Evolutionary conservation across 805 yeast genomes (phyloP).

Genomic region (Blastobotrys attinorum): DNA sequence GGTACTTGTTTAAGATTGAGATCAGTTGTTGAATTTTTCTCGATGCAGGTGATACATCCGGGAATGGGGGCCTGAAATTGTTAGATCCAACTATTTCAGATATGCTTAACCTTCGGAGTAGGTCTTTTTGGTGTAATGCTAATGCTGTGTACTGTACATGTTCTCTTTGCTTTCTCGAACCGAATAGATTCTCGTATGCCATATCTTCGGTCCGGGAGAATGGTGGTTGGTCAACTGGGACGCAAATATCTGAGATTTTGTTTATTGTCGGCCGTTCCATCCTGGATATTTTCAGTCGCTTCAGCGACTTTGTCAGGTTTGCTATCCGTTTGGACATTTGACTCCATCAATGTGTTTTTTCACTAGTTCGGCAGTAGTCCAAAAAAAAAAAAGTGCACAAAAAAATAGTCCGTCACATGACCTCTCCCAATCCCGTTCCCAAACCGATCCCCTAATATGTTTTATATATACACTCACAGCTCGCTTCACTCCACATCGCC

Average conservation of each 20-base stretch:
- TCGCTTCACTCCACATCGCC: no score
- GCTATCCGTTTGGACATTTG: neutral
- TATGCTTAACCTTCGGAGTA: neutral
- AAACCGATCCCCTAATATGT: no score
- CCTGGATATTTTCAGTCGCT: neutral
- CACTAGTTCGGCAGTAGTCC: no score
- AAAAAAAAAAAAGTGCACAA: neutral
- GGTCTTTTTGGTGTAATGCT: neutral
- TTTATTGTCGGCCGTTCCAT: neutral
- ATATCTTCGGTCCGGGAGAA: neutral
- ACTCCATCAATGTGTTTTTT: no score
- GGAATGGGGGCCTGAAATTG: neutral
- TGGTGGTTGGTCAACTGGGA: neutral
- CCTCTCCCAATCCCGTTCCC: neutral
- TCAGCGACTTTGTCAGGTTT: neutral
- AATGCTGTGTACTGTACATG: neutral
- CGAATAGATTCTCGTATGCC: constrained; percentile 2
- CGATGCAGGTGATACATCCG: neutral
- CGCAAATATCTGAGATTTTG: neutral
- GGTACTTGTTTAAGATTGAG: neutral
- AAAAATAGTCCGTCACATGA: neutral
- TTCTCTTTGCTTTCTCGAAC: neutral
- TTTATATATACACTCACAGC: no score
- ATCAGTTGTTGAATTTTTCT: neutral
- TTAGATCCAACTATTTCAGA: neutral